Evolutionary conservation across 495 filamentous ascomycete species (phyloP), one percentile per base, ranked within the genome.

Genomic region (Penicillium waksmanii): DNA sequence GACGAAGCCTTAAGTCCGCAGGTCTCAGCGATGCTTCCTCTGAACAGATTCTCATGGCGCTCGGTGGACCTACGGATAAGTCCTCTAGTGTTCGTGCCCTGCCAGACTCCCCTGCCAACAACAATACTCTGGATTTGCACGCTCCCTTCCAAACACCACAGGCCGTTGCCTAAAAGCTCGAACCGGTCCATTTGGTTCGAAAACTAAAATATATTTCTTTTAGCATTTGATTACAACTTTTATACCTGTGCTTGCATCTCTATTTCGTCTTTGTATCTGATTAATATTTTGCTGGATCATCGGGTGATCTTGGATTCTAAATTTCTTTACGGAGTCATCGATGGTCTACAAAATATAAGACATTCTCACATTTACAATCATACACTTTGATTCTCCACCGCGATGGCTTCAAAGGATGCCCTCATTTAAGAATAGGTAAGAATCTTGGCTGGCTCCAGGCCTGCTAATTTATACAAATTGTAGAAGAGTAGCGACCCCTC

Each of bases 1-100:
- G 94, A 87, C n/a, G 92, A 89, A 9, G 90, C 89, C 73, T 96
- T 89, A 51, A 92, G 74, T 10, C 92, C 89, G 33, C 91, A 89
- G 58, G 89, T 80, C 67, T 87, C 77, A 44, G 80, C 76, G 48
- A 94, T 85, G 1, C 90, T 89, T 34, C 91, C 90, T 4, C 88
- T 89, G 18, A 96, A 79, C 33, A 96, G 79, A 60, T 96, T 92
- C 89, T 76, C 12, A 93, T 87, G 46, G 88, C 86, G 46, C 89
- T 88, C 56, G 85, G 86, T 48, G 62, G 62, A 23, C 62, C 62
- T 8, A 15, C 53, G 42, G 57, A 64, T 34, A 56, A 60, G 31
- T 34, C 62, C 25, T 25, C 57, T 25, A 47, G 15, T 51, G 51
- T 47, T 3, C 44, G 47, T 11, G 17, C 57, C 31, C 27, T 55